Evolutionary conservation across 176 grass and related monocot species (phyloP).

Genomic region (Chloris gayana): DNA sequence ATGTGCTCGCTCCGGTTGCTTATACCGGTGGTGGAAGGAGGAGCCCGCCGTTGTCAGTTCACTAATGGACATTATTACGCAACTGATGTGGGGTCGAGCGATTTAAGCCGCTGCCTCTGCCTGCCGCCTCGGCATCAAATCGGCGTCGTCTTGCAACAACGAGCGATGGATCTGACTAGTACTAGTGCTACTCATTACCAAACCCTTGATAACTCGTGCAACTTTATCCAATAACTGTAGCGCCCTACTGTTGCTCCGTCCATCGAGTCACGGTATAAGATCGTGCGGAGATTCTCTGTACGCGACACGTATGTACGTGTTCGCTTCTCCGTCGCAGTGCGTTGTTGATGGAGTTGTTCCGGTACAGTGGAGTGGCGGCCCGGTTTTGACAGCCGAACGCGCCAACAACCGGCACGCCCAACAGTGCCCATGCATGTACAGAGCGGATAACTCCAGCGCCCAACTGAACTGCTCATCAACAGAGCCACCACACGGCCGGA

Average conservation of each 20-base stretch:
- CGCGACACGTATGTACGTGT: conserved; percentile 6
- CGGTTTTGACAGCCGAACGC: background rate
- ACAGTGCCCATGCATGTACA: conserved; percentile 11
- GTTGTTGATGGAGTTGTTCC: background rate
- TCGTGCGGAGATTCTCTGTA: conserved; percentile 14
- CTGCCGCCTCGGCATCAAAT: background rate
- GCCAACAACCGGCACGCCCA: background rate
- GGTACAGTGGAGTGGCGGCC: background rate
- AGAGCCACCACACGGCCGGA: background rate
- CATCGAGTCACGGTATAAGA: background rate
- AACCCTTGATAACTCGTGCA: background rate
- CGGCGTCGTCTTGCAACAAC: too few species aligned
- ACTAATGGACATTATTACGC: background rate
- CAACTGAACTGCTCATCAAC: background rate
- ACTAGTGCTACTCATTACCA: background rate
- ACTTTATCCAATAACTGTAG: conserved; percentile 13
- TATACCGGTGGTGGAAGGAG: background rate
- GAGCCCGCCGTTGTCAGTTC: background rate
- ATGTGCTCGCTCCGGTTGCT: too few species aligned
- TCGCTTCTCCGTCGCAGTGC: background rate
- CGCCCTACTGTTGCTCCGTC: background rate
- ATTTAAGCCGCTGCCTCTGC: background rate
- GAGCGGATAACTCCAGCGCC: background rate
- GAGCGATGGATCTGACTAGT: too few species aligned
- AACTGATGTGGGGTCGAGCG: background rate